Percentiles rank a stretch among this genome's conserved stretches.
Evolutionary conservation across 495 filamentous ascomycete genomes (phyloP).

Genomic region (Xanthoparmelia taractica): DNA sequence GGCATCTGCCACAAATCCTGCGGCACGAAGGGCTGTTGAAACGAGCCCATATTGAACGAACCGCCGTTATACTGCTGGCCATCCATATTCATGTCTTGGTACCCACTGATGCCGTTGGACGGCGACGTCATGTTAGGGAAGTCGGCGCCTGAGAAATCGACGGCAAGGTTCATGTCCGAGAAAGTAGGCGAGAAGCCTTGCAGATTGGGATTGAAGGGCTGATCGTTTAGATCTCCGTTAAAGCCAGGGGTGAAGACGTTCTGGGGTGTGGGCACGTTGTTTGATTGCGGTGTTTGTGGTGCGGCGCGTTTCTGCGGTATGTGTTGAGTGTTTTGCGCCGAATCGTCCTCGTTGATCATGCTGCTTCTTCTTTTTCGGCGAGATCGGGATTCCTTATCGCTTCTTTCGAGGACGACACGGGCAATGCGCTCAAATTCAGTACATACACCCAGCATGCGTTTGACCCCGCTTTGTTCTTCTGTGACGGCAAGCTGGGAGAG

Average conservation of each 20-base stretch:
- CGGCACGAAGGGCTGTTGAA: conserved; percentile 91
- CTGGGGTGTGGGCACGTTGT: conserved; percentile 12
- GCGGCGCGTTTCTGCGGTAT: conserved; percentile 21
- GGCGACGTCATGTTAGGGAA: conserved; percentile 31
- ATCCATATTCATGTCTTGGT: conserved; percentile 33
- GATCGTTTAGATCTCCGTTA: conserved; percentile 20
- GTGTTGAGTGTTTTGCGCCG: conserved; percentile 19
- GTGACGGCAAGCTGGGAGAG: conserved; percentile 68
- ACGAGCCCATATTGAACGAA: conserved; percentile 41
- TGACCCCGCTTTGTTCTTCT: conserved; percentile 74
- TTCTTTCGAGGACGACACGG: conserved; percentile 81
- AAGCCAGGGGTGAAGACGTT: conserved; percentile 21
- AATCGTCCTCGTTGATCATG: conserved; percentile 43
- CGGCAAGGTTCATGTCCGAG: conserved; percentile 24
- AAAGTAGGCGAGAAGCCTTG: conserved; percentile 35
- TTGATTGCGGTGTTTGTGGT: conserved; percentile 18
- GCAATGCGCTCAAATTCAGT: conserved; percentile 94
- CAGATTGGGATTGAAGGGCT: conserved; percentile 28
- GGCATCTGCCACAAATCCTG: conserved; percentile 95
- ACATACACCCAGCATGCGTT: conserved; percentile 87
- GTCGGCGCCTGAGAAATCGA: conserved; percentile 21
- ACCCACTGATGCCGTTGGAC: conserved; percentile 26
- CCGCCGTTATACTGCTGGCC: conserved; percentile 26
- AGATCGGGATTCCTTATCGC: conserved; percentile 69
- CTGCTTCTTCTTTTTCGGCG: conserved; percentile 73